Evolutionary conservation across 208 protist species (phyloP).

Genomic region (Tritrichomonas foetus): DNA sequence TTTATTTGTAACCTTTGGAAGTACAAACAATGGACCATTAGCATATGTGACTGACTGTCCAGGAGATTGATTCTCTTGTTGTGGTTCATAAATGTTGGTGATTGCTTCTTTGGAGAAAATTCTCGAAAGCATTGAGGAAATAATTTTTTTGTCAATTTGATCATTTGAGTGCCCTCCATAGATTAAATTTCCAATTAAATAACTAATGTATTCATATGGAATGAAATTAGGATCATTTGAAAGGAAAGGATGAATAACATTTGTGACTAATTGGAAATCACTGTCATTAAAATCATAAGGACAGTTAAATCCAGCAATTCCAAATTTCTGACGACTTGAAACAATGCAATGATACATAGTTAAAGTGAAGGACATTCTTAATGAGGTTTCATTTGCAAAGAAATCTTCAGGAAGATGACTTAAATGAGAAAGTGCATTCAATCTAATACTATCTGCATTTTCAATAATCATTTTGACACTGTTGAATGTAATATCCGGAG

Average conservation of each 20-base stretch:
- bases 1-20: no score
- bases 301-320: constrained; percentile 92
- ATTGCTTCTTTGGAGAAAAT: no score
- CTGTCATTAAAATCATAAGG: constrained; percentile 98
- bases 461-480: no score
- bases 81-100: no score
- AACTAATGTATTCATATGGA: constrained; percentile 92
- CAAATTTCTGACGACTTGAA: constrained; percentile 75
- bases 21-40: no score
- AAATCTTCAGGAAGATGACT: no score
- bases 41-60: no score
- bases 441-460: no score
- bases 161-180: constrained; percentile 97
- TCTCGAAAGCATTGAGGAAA: constrained; percentile 68
- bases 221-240: constrained; percentile 81
- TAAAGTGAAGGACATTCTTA: constrained; percentile 51
- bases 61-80: no score
- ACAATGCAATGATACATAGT: constrained; percentile 96
- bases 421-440: no score
- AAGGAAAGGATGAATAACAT: constrained; percentile 86
- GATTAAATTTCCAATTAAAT: constrained; percentile 96
- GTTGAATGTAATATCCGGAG: no score
- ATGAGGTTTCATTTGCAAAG: no score
- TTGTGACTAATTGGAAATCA: constrained; percentile 91
- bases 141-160: constrained; percentile 86